These are phyloP conservation scores for Tetramitus jugosus DNA, from an alignment of 208 protist genomes.

Conservation along the genomic window DNA sequence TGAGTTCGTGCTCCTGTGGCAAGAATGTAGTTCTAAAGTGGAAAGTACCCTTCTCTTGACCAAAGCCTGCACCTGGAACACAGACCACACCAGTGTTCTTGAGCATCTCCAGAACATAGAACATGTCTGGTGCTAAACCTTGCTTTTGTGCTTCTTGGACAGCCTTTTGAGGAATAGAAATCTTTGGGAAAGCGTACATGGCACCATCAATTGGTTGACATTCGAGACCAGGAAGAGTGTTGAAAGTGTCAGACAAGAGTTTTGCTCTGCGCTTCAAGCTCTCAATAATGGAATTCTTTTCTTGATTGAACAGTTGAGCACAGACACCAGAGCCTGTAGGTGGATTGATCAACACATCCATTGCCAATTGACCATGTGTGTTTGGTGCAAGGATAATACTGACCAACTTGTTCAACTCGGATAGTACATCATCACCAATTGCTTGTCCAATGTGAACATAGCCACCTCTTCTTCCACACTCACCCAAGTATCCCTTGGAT, in stretches of 20 bases:
- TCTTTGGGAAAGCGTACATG: constrained; percentile 96
- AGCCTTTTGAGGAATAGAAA: constrained; percentile 71
- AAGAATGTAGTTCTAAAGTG: constrained; percentile 99
- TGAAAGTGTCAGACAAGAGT: constrained; percentile 65
- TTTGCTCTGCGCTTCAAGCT: constrained; percentile 56
- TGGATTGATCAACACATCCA: constrained; percentile 87
- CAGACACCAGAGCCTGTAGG: constrained; percentile 74
- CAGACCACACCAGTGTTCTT: constrained; percentile 85
- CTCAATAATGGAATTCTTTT: constrained; percentile 65
- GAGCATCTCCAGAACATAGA: constrained; percentile 90
- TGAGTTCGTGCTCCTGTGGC: constrained; percentile 87
- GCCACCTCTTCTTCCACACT: constrained; percentile 95
- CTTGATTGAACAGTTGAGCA: constrained; percentile 65
- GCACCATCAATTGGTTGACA: constrained; percentile 83
- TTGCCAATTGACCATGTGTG: constrained; percentile 81
- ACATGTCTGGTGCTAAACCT: constrained; percentile 74
- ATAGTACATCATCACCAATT: constrained; percentile 46
- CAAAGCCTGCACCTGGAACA: constrained; percentile 90
- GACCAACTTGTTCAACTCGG: constrained; percentile 87
- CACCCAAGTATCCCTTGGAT: constrained; percentile 94
- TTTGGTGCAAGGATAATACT: constrained; percentile 94
- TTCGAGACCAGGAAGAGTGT: constrained; percentile 73
- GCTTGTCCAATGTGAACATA: constrained; percentile 81
- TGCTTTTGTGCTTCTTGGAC: constrained; percentile 53
- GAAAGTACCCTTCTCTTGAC: constrained; percentile 83